Conservation (phyloP, 164 flowering plant genomes). For the Umbellularia californica region DNA sequence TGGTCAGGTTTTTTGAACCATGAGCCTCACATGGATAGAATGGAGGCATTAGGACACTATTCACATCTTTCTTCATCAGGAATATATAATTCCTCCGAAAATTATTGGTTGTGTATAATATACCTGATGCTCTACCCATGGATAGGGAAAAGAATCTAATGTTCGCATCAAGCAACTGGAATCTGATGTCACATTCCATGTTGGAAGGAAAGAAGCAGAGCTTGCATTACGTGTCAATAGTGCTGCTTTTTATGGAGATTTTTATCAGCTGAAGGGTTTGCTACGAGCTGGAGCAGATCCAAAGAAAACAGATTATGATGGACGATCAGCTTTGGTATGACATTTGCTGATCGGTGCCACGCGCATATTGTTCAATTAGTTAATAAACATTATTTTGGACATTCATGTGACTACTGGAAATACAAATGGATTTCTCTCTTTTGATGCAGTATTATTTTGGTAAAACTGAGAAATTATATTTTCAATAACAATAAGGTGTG, state of each 20-base stretch:
- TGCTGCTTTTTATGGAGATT: conserved; percentile 83
- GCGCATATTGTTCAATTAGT: neutral
- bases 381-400: conserved; percentile 1
- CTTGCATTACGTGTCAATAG: conserved; percentile 73
- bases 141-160: conserved; percentile 68
- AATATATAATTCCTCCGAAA: too few relatives aligned
- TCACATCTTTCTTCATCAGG: neutral
- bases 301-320: conserved; percentile 80
- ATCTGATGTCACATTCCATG: conserved; percentile 69
- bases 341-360: neutral
- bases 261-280: conserved; percentile 64
- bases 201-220: conserved; percentile 82
- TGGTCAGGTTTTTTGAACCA: neutral
- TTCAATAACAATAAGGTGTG: neutral
- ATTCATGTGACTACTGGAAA: neutral
- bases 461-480: neutral
- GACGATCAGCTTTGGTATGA: conserved; percentile 92
- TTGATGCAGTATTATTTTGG: neutral
- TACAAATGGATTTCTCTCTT: neutral
- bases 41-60: neutral
- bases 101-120: neutral
- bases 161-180: conserved; percentile 65
- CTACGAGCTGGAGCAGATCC: conserved; percentile 90
- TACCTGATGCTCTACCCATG: neutral
- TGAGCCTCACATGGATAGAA: neutral